These are phyloP conservation scores for Alloteropsis angusta DNA, from an alignment of 202 grass and related monocot species.

Conservation along the genomic window DNA sequence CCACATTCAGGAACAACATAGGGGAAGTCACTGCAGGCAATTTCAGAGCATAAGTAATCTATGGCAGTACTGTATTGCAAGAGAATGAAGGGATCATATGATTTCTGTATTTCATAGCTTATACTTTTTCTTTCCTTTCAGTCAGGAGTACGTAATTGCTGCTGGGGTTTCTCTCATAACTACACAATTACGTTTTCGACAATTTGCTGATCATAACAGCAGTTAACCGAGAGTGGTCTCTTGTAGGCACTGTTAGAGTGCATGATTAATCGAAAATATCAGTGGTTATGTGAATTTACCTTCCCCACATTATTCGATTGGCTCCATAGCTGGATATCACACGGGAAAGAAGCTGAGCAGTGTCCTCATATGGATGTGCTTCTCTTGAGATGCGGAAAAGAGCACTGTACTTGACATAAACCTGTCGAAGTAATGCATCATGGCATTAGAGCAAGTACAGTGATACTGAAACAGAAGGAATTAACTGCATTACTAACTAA, in stretches of 20 bases:
- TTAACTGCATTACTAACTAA: background rate
- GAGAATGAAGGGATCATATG: background rate
- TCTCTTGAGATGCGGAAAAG: conserved; percentile 75
- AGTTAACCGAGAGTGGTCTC: background rate
- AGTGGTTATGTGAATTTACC: conserved; percentile 23
- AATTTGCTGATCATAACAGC: background rate
- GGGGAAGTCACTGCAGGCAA: conserved; percentile 70
- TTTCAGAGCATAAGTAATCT: background rate
- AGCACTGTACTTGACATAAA: conserved; percentile 84
- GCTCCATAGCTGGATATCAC: conserved; percentile 58
- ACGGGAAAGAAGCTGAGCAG: conserved; percentile 45
- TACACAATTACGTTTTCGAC: background rate
- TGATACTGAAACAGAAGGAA: background rate
- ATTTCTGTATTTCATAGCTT: background rate
- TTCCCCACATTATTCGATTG: conserved; percentile 82
- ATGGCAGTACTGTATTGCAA: background rate
- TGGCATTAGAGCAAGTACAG: background rate
- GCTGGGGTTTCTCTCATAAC: background rate
- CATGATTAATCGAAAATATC: background rate
- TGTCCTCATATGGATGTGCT: conserved; percentile 69
- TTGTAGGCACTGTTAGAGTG: background rate
- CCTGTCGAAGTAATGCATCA: conserved; percentile 31
- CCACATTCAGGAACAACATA: conserved; percentile 71
- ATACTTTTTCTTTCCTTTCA: background rate
- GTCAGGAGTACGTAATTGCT: background rate